These are phyloP conservation scores for Hygrophila difformis DNA, from an alignment of 257 asterid genomes.

Conservation along the genomic window DNA sequence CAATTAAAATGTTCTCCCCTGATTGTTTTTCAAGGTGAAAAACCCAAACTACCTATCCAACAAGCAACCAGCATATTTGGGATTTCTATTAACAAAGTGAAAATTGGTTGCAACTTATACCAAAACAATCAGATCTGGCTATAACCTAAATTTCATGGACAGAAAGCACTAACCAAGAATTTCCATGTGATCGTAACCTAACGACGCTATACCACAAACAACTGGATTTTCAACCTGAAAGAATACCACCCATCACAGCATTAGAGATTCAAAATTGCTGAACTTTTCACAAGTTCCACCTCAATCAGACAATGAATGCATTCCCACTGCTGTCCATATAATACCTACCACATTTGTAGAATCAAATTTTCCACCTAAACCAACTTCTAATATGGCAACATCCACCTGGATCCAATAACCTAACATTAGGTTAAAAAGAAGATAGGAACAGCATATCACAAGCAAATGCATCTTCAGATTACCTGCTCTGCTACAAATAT, in stretches of 20 bases:
- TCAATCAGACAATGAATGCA: slow-evolving; percentile 4
- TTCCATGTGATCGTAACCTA: slow-evolving; percentile 95
- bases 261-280: slow-evolving; percentile 19
- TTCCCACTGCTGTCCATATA: slow-evolving; percentile 7
- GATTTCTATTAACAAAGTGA: slow-evolving; percentile 4
- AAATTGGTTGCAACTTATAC: not conserved
- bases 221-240: slow-evolving; percentile 76
- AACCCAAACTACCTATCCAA: slow-evolving; percentile 6
- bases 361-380: slow-evolving; percentile 90
- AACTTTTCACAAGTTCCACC: slow-evolving; percentile 5
- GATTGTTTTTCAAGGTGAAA: not conserved
- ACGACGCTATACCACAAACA: slow-evolving; percentile 85
- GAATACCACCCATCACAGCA: slow-evolving; percentile 17
- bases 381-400: slow-evolving; percentile 94
- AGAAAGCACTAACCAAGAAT: slow-evolving; percentile 87
- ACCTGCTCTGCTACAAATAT: slow-evolving; percentile 95
- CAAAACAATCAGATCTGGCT: slow-evolving; percentile 15
- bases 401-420: slow-evolving; percentile 58
- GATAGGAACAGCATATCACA: not conserved
- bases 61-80: slow-evolving; percentile 10
- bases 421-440: slow-evolving; percentile 12
- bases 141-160: slow-evolving; percentile 27
- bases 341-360: slow-evolving; percentile 93
- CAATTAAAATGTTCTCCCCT: not conserved
- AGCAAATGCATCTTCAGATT: slow-evolving; percentile 5